Conservation (phyloP, 2,329 filamentous ascomycete genomes). For the Sporothrix schenckii region DNA sequence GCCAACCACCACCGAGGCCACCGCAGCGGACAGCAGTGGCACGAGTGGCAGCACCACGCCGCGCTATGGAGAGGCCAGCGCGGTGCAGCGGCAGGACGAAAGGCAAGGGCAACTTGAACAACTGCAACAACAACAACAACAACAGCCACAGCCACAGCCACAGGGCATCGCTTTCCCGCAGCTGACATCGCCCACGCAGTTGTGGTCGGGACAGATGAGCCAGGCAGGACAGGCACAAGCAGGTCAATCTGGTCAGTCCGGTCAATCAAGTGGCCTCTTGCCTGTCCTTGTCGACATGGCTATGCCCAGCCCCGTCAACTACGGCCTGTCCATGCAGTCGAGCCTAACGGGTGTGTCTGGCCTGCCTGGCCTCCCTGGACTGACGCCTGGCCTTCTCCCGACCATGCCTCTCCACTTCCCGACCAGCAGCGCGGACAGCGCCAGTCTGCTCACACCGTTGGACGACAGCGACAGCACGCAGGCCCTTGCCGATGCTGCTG, state of each 20-base stretch:
- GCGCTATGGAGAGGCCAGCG: background rate
- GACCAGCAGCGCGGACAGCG: background rate
- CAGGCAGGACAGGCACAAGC: background rate
- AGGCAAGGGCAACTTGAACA: no score
- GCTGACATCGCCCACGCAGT: background rate
- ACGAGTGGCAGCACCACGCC: constrained; percentile 13
- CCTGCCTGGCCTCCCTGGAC: background rate
- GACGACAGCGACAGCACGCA: background rate
- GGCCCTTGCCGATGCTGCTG: background rate
- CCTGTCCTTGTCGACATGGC: background rate
- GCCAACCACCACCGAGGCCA: background rate
- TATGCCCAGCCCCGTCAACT: background rate
- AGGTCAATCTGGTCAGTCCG: background rate
- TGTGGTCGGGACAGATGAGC: no score
- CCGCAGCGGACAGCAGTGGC: background rate
- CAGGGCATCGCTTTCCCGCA: background rate
- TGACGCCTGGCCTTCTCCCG: background rate
- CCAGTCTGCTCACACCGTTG: background rate
- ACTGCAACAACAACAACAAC: background rate
- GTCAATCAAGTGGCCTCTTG: background rate
- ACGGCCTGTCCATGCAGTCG: constrained; percentile 17
- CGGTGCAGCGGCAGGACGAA: background rate
- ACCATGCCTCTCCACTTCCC: background rate
- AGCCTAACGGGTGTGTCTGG: background rate
- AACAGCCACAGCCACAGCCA: background rate